A percentile compares a stretch with the other conserved stretches of the same genome.
These are phyloP conservation scores for Powellomyces hirtus DNA, from an alignment of 192 early-diverging fungal genomes.

Conservation along the genomic window DNA sequence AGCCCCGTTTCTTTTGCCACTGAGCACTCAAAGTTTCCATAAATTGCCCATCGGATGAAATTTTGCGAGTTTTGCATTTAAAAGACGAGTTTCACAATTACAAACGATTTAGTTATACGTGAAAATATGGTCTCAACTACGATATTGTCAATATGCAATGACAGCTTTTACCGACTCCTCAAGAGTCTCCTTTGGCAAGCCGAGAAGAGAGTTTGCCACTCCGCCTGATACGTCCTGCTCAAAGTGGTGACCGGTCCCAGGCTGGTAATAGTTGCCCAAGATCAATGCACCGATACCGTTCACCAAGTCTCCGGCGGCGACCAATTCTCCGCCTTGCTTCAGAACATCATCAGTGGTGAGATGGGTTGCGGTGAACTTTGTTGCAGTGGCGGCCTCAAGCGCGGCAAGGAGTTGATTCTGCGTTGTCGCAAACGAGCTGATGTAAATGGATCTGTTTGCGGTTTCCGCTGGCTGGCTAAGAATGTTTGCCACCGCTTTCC, in stretches of 20 bases:
- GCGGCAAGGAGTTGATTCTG: slow-evolving; percentile 2
- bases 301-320: background rate
- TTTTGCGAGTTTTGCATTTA: no score
- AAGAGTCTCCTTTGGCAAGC: background rate
- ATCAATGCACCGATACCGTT: background rate
- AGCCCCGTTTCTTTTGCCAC: no score
- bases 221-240: slow-evolving; percentile 3
- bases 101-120: no score
- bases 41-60: no score
- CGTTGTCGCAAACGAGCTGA: background rate
- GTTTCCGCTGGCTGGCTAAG: background rate
- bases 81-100: no score
- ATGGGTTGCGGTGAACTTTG: background rate
- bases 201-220: background rate
- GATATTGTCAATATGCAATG: no score
- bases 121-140: no score
- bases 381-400: background rate
- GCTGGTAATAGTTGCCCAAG: background rate
- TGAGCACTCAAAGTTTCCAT: no score
- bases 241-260: background rate
- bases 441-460: background rate
- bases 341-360: background rate
- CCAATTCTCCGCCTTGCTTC: background rate
- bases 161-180: background rate
- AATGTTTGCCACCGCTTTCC: background rate